Evolutionary conservation across 2,329 filamentous ascomycete genomes (phyloP), one percentile per base, ranked within the genome.

Genomic region (Peltaster fructicola): DNA sequence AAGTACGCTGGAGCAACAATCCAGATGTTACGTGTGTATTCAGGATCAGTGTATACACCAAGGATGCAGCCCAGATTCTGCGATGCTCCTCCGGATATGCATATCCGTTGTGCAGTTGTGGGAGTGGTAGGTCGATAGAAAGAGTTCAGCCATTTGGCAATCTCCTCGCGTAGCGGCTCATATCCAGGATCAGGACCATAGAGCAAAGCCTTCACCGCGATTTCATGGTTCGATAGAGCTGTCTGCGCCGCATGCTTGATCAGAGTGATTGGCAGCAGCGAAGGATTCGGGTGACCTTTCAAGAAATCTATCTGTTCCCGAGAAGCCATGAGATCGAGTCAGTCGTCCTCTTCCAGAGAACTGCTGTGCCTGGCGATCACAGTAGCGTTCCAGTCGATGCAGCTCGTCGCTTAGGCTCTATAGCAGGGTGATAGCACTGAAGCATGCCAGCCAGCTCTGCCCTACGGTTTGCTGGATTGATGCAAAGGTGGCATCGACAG

Each of bases 181-280:
- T 75, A 75, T 14, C 84, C 84, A 20, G 67, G 55, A 46, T 90
- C 79, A 0, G 80, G 73, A 0, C 75, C 84, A 43, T 92, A 92
- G 30, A 73, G 61, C 17, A 92, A 61, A n/a, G 64, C 74, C 1
- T 71, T 65, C 3, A 61, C 54, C 28, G 63, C 67, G 29, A 74
- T 53, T 6, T 50, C 43, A 7, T 68, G 63, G 41, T 74, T 57
- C 8, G 65, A 57, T 23, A 90, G 61, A 6, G 72, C 66, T 25
- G 56, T 54, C 30, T 63, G 54, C 29, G 73, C 58, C 14, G 78
- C 73, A 14, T 54, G 51, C 17, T 65, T 59, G 29, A 90, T 60
- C 8, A 71, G 56, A 4, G 57, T 47, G 3, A 65, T 63, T 5
- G 81, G 78, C 7, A 90, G 61, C 5, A 88, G 63, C 14, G 55